Base-by-base conservation (phyloP, 352 stramenopile species). In the Globisporangium apiculatum region DNA sequence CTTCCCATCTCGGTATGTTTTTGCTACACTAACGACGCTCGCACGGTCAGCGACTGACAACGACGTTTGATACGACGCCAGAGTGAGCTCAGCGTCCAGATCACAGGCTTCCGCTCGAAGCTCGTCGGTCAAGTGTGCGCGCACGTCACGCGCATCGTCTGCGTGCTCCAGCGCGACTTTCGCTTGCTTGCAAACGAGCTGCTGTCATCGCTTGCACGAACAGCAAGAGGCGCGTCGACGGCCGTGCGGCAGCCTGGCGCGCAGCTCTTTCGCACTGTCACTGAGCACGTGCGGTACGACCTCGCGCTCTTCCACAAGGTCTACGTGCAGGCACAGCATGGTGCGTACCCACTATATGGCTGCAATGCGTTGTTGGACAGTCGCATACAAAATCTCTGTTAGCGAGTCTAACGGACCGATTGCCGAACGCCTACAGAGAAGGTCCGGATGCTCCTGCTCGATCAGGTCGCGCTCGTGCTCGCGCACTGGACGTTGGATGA, bases 251-350 rank as follows among this genome's bases (percentile, higher is more conserved):
- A 73, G 3, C 82, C 79, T 46, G 77, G 73, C 4, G 62, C 72
- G 5, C 68, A 70, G 43, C 64, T 91, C 4, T 72, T 91, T 48
- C 58, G 50, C 51, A 68, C 73, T 40, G 57, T 89, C n/a, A 79
- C 79, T 10, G 62, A 89, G 61, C 56, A 76, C 18, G 68, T 78
- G 41, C 73, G 77, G 17, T 91, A 86, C 56, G 82, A 91, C 54
- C 41, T 91, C 40, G 53, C 73, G 46, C 46, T 76, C 2, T 46
- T 89, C 48, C 68, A 59, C 38, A 76, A 68, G 57, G 68, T 87
- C 6, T 91, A 73, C 48, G 47, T 63, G 36, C 59, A 69, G 42
- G 62, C 58, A 0, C 64, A 62, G 31, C 77, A 89, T 57, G 73
- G 79, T 88, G 45, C 11, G 51, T 31, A 31, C 24, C 2, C 3